A percentile compares a stretch with the other conserved stretches of the same genome.
These are phyloP conservation scores for Aspergillus incahuasiensis DNA, from an alignment of 495 filamentous ascomycete genomes.

Conservation along the genomic window DNA sequence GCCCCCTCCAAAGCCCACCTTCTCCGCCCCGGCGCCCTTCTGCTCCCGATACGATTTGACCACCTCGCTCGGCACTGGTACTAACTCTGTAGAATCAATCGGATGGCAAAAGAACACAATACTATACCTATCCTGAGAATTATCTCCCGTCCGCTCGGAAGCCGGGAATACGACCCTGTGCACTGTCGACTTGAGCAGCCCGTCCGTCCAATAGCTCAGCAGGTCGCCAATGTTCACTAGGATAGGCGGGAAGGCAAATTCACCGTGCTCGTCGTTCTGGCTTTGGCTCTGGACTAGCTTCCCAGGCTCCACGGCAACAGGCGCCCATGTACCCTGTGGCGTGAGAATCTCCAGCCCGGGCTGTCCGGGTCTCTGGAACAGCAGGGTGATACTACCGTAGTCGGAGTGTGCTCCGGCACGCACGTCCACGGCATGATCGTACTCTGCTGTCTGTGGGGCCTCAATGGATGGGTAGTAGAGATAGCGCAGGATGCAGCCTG, in stretches of 20 bases:
- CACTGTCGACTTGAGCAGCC: constrained; percentile 76
- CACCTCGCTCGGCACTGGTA: constrained; percentile 66
- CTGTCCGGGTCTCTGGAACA: constrained; percentile 76
- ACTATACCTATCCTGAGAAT: constrained; percentile 71
- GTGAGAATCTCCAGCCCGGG: constrained; percentile 83
- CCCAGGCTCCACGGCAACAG: constrained; percentile 41
- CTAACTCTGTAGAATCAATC: constrained; percentile 61
- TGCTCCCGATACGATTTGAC: constrained; percentile 40
- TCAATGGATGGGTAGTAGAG: constrained; percentile 69
- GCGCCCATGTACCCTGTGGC: constrained; percentile 40
- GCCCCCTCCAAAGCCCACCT: constrained; percentile 41
- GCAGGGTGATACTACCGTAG: constrained; percentile 63
- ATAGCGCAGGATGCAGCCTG: constrained; percentile 74
- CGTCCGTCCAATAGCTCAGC: constrained; percentile 87
- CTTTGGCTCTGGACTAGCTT: background rate
- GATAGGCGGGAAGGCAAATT: constrained; percentile 64
- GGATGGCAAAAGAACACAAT: constrained; percentile 94
- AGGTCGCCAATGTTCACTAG: constrained; percentile 91
- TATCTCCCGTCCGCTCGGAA: constrained; percentile 33
- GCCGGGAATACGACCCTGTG: constrained; percentile 81
- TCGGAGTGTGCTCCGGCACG: constrained; percentile 66
- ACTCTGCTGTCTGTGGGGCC: constrained; percentile 32
- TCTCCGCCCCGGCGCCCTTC: constrained; percentile 21
- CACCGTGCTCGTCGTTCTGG: background rate
- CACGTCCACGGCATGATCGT: constrained; percentile 50